Percentiles rank a stretch among this genome's conserved stretches.
Evolutionary conservation across 176 grass and related monocot genomes (phyloP).

Genomic region (Puya raimondii): DNA sequence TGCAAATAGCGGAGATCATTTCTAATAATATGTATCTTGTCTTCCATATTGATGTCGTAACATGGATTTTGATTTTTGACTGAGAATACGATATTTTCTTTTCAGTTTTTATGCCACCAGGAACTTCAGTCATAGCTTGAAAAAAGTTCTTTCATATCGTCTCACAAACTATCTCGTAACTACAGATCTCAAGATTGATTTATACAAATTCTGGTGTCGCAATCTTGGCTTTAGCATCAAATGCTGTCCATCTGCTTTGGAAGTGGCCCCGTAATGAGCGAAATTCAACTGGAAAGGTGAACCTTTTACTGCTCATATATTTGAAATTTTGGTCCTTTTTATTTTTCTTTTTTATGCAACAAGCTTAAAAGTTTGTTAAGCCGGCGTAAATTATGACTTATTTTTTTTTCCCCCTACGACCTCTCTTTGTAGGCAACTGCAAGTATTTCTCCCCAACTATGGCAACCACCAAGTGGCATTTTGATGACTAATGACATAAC

Average conservation of each 20-base stretch:
- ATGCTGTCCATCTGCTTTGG: slow-evolving; percentile 93
- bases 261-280: slow-evolving; percentile 95
- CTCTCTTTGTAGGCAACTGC: slow-evolving; percentile 60
- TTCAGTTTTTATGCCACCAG: neutral
- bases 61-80: neutral
- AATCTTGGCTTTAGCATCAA: slow-evolving; percentile 85
- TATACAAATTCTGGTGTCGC: slow-evolving; percentile 96
- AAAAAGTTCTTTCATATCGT: neutral
- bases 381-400: neutral
- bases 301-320: slow-evolving; percentile 7
- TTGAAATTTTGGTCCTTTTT: slow-evolving; percentile 4
- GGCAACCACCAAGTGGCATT: slow-evolving; percentile 95
- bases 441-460: slow-evolving; percentile 61
- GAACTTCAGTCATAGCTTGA: neutral
- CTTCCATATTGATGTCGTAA: no score
- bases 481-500: slow-evolving; percentile 97
- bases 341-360: slow-evolving; percentile 2
- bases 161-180: slow-evolving; percentile 6
- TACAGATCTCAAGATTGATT: slow-evolving; percentile 91
- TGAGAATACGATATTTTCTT: neutral
- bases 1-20: no score
- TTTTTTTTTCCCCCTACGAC: neutral
- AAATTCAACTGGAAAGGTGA: slow-evolving; percentile 81
- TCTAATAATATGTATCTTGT: no score
- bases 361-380: neutral